Evolutionary conservation across 108 stramenopile genomes (phyloP), one percentile per base, ranked within the genome.

Genomic region (Fistulifera pelliculosa): DNA sequence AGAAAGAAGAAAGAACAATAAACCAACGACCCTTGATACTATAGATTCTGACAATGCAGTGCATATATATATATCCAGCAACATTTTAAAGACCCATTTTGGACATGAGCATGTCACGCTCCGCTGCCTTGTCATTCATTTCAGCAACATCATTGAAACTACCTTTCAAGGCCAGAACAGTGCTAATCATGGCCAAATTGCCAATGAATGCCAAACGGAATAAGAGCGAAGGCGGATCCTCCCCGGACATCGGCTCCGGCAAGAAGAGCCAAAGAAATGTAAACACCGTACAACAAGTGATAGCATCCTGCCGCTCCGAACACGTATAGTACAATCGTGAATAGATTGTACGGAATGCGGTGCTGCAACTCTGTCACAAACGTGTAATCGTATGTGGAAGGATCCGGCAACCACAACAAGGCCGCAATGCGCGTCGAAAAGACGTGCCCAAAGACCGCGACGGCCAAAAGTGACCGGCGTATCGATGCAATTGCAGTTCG

Each of bases 401-500:
- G 44, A 45, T 45, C 21, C 44, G 16, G 16, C 11, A 45, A 45
- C 19, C 16, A 45, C 44, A 45, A 45, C 19, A 45, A 21, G 11
- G 19, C 44, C 4, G 21, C 44, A 11, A 45, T 21, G 4, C 44
- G 44, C 6, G 44, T 45, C 19, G 19, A 19, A 11, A 45, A 21
- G 6, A 45, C 44, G 21, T 45, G 44, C 4, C 44, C 44, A 11
- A 45, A 17, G 21, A 45, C 11, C 7, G 19, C 21, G 16, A 11
- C 11, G 6, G 44, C 44, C 44, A 45, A 19, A 45, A 17, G 21
- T 45, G 21, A 21, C 44, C 44, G 11, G 44, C 44, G 44, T 45
- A 45, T 17, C 44, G 44, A 45, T 45, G 44, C 16, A 4, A 45
- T 21, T 45, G 44, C 19, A 17, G 44, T 21, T 45, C 44, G n/a